These are phyloP conservation scores for Kwoniella sp. DNA, from an alignment of 768 basidiomycete species.

Conservation along the genomic window DNA sequence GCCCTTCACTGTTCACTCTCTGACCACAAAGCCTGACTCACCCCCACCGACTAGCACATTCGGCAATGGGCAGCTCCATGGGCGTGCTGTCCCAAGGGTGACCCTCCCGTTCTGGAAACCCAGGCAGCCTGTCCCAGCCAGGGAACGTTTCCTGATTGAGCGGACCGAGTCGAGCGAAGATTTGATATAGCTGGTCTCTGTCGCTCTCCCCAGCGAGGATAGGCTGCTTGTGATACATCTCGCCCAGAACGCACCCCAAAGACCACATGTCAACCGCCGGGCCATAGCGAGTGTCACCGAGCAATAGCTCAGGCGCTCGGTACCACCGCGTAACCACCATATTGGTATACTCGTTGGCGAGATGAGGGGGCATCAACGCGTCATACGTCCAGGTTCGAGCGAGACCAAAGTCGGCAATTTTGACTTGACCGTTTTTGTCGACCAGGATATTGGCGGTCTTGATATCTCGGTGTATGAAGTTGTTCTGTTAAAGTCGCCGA, in stretches of 20 bases:
- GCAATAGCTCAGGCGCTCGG: constrained; percentile 86
- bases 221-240: constrained; percentile 84
- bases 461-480: constrained; percentile 97
- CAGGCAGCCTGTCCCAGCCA: constrained; percentile 49
- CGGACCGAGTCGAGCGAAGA: constrained; percentile 83
- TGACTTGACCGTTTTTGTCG: constrained; percentile 73
- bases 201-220: constrained; percentile 85
- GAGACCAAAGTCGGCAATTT: constrained; percentile 94
- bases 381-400: constrained; percentile 62
- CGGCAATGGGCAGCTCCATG: constrained; percentile 19
- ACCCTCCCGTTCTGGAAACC: constrained; percentile 39
- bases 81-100: constrained; percentile 29
- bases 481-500: constrained; percentile 60
- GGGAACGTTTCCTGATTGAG: constrained; percentile 55
- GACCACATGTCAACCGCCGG: constrained; percentile 98
- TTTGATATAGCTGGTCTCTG: constrained; percentile 83
- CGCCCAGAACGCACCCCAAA: constrained; percentile 94
- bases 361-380: constrained; percentile 36
- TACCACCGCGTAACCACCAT: constrained; percentile 99
- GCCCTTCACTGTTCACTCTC: background rate
- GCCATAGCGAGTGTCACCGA: constrained; percentile 84
- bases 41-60: constrained; percentile 22
- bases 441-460: constrained; percentile 97
- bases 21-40: constrained; percentile 20
- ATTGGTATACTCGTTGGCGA: constrained; percentile 76